Evolutionary conservation across 768 basidiomycete genomes (phyloP), one percentile per base, ranked within the genome.

Genomic region (Russula olivacea): DNA sequence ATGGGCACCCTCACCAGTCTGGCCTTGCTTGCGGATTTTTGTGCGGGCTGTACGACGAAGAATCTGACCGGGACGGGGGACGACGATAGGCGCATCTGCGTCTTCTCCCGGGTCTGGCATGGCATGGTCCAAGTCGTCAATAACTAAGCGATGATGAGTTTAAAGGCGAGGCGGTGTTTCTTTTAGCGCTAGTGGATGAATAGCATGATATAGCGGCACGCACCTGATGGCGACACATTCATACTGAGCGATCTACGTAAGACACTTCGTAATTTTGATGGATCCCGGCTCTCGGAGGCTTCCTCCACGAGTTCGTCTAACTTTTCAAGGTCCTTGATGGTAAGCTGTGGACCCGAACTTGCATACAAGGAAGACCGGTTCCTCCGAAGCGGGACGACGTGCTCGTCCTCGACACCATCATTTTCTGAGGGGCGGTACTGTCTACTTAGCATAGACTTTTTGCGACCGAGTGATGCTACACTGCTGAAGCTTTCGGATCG

Each of bases 241-340:
- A 94, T 77, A 74, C 92, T 95, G 61, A 97, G 79, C 73, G 91
- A 95, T 69, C 93, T 83, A 72, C 89, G 82, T 70, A 95, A 78
- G 65, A 89, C 83, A 58, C 79, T 91, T 71, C 88, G 82, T 70
- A 94, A 83, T 72, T 81, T 85, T 52, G 86, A 83, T 21, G 91
- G 87, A 76, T 94, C 94, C 69, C 88, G 87, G 69, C 83, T 91
- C 69, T 78, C 80, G 38, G 87, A 87, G 0, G 91, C 92, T 72
- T 96, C 92, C 75, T 95, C 92, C 43, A 94, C 94, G 36, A 98
- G 77, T 71, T 90, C 84, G 74, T 99, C 97, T 62, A 99, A 78
- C 73, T 86, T 88, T 74, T 98, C 95, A n/a, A 98, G 78, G 74
- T 98, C 97, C 69, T 78, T 85, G 73, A 98, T 89, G 14, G 94